Conservation (phyloP, 164 flowering plant genomes). For the Tetracentron sinense region DNA sequence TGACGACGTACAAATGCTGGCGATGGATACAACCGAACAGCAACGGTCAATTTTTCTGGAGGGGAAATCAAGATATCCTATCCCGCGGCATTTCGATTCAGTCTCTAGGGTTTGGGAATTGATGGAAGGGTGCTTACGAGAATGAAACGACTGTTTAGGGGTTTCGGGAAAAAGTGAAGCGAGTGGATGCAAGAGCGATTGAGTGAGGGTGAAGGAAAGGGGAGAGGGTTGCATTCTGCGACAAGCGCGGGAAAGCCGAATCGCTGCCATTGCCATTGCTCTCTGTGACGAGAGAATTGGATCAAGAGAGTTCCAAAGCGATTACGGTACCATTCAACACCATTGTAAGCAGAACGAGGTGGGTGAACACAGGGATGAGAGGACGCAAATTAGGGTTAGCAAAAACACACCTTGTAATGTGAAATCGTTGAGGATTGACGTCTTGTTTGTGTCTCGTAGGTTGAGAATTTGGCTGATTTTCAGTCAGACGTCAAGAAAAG, state of each 20-base stretch:
- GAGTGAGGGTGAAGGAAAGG: conserved; percentile 15
- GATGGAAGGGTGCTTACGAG: background rate
- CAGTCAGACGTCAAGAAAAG: too few relatives aligned
- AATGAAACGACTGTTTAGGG: conserved; percentile 1
- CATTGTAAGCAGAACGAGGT: too few relatives aligned
- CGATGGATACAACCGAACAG: background rate
- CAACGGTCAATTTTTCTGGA: background rate
- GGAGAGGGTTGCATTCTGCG: conserved; percentile 25
- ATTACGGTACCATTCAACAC: too few relatives aligned
- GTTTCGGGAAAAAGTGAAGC: conserved; percentile 2
- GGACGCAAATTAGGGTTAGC: too few relatives aligned
- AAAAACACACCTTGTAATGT: too few relatives aligned
- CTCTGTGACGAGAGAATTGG: too few relatives aligned
- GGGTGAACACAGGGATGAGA: too few relatives aligned
- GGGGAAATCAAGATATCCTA: conserved; percentile 1
- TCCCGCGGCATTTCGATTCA: background rate
- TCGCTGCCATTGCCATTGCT: conserved; percentile 28
- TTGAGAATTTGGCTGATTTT: too few relatives aligned
- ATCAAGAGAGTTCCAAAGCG: too few relatives aligned
- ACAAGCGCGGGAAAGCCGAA: conserved; percentile 28
- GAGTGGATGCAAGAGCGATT: conserved; percentile 5
- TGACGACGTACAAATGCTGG: conserved; percentile 19
- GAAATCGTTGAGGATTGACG: too few relatives aligned
- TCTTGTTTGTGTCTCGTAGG: too few relatives aligned
- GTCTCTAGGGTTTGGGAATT: conserved; percentile 10